Conservation (phyloP, 495 filamentous ascomycete genomes). For the Podospora fimiseda region DNA sequence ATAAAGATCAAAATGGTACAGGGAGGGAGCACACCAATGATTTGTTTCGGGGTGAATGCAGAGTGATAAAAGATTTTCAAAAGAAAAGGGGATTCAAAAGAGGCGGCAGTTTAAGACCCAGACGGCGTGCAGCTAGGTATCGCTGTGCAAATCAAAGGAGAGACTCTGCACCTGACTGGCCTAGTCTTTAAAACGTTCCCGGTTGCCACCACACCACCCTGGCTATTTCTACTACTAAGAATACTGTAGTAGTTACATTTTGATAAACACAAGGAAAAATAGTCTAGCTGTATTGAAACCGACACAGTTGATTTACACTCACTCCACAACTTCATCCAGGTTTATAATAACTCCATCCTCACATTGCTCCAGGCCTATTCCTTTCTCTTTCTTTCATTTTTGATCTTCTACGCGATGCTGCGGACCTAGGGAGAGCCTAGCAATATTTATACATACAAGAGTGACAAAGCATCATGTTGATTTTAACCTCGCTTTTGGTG, state of each 20-base stretch:
- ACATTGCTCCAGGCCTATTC: conserved; percentile 5
- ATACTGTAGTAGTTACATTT: neutral
- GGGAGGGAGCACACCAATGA: no score
- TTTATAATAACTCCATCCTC: conserved; percentile 2
- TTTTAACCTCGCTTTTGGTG: neutral
- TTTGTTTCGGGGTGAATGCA: no score
- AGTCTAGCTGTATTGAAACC: conserved; percentile 32
- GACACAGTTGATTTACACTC: conserved; percentile 36
- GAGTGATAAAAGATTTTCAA: no score
- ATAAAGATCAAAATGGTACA: no score
- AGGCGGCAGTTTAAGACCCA: no score
- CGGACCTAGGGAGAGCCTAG: conserved; percentile 32
- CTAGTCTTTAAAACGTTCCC: no score
- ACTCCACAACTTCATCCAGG: conserved; percentile 16
- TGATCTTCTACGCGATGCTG: conserved; percentile 28
- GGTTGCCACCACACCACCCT: no score
- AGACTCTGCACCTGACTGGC: no score
- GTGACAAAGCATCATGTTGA: conserved; percentile 17
- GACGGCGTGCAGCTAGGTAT: no score
- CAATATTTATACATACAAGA: conserved; percentile 39
- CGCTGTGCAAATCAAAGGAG: no score
- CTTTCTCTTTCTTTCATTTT: conserved; percentile 20
- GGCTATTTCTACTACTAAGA: no score
- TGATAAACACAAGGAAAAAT: conserved; percentile 10
- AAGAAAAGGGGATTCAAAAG: no score